Evolutionary conservation across 202 grass and related monocot genomes (phyloP), one percentile per base, ranked within the genome.

Genomic region (Elaeis oleifera): DNA sequence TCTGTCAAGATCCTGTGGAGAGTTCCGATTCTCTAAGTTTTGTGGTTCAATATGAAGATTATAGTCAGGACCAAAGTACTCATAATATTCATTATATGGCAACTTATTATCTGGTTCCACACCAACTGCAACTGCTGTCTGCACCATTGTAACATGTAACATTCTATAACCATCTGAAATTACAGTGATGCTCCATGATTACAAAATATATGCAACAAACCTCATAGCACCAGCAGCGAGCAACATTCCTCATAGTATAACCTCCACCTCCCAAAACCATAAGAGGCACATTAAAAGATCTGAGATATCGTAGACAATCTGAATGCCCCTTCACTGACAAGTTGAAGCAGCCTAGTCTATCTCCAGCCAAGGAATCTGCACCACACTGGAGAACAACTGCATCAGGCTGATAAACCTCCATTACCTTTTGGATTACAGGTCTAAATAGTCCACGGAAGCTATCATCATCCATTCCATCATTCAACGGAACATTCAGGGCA

Each of bases 81-180:
- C 94, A 51, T 89, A 97, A 53, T 97, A 97, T 71, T 97, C 94
- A 78, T 92, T 97, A 63, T 97, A 97, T 11, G 94, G 94, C 75
- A 97, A 86, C 53, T 85, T 83, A 67, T 97, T 92, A 50, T 89
- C 87, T 66, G 88, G 94, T 74, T 97, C 94, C 61, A 97, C 79
- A 64, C 94, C 94, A 81, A 97, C 80, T 27, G 94, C 94, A 86
- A 97, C 94, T 75, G 94, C 94, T 20, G 94, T 97, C 94, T 97
- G 76, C 74, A 73, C 74, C 58, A 64, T 18, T 73, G 59, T 54
- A 67, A 60, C 5, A 32, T 2, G 76, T 18, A 32, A 49, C 72
- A 64, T 84, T 28, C 50, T 61, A 67, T 61, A 65, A 64, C 18
- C 39, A 62, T 28, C 58, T 27, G 8, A 18, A 53, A 53, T 63